Base-by-base conservation (phyloP, 2,329 filamentous ascomycete genomes). In the Aspergillus tamarii region DNA sequence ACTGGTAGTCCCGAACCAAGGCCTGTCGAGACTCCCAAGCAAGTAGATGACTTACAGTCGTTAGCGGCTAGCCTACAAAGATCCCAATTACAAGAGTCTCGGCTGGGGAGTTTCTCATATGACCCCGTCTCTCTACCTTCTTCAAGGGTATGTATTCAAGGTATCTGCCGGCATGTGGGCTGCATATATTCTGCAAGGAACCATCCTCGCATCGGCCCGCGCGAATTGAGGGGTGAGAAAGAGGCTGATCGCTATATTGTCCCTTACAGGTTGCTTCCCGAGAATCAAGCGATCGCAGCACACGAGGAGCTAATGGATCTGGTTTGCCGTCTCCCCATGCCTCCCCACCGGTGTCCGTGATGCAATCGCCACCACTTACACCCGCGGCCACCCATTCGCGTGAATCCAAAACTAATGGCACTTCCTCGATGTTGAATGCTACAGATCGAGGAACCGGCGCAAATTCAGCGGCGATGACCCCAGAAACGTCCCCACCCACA, bases 301-400 rank as follows among this genome's bases (percentile, higher is more conserved):
- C 72, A 54, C 75, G 75, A 63, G 77, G 79, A 60, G 89, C 88
- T 58, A 87, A 80, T 66, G 89, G 90, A 67, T 89, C 89, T 59
- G 83, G 83, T 63, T 86, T 84, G 69, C 84, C 86, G 65, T 93
- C 90, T 62, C 89, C 90, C 34, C 85, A 84, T 74, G 82, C 88
- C 46, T 91, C 89, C 67, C 90, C 91, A 64, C 85, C 86, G 65
- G 82, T 86, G 52, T 88, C 89, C 64, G 87, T 90, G 62, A 87
- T 96, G 80, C 91, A 94, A 70, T 96, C 94, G 12, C 94, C 94
- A 68, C 93, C 93, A 48, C 85, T 98, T 59, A 97, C 94, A 14
- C 94, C 94, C 21, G 89, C 93, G 60, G 93, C 89, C 58, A 94
- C 92, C 50, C 82, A 84, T 67, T 87, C 86, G 59, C 82, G 83